Evolutionary conservation across 1,284 basidiomycete genomes (phyloP).

Genomic region (Melanopsichium pennsylvanicum): DNA sequence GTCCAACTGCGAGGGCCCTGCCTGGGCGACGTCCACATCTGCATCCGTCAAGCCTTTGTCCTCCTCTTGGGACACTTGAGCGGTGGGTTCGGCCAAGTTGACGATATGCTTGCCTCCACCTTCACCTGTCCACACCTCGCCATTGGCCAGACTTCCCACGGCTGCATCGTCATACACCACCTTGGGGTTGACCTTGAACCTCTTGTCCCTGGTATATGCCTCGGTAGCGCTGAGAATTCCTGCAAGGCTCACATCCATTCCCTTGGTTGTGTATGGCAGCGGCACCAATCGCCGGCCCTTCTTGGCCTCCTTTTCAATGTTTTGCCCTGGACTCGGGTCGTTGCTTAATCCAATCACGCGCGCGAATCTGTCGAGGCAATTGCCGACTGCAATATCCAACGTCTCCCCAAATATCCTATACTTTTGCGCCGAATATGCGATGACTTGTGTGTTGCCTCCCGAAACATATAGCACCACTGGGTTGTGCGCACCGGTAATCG

Average conservation of each 20-base stretch:
- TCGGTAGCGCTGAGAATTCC: conserved; percentile 90
- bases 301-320: conserved; percentile 95
- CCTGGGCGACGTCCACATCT: conserved; percentile 32
- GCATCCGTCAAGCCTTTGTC: conserved; percentile 8
- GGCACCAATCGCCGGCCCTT: conserved; percentile 78
- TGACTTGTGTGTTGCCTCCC: conserved; percentile 98
- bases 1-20: conserved; percentile 26
- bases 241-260: conserved; percentile 96
- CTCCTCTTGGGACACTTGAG: neutral
- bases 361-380: conserved; percentile 96
- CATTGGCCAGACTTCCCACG: conserved; percentile 59
- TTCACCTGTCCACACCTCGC: conserved; percentile 52
- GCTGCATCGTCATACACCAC: conserved; percentile 12
- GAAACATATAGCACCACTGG: conserved; percentile 98
- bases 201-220: conserved; percentile 73
- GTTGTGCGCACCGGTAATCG: conserved; percentile 91
- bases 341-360: conserved; percentile 94
- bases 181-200: conserved; percentile 41
- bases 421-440: conserved; percentile 90
- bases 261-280: conserved; percentile 95
- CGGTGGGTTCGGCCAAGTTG: conserved; percentile 25
- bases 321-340: conserved; percentile 96
- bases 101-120: conserved; percentile 52
- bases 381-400: conserved; percentile 97
- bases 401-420: conserved; percentile 99